Conservation (phyloP, 2,329 filamentous ascomycete genomes). For the Davidsoniella australis region DNA sequence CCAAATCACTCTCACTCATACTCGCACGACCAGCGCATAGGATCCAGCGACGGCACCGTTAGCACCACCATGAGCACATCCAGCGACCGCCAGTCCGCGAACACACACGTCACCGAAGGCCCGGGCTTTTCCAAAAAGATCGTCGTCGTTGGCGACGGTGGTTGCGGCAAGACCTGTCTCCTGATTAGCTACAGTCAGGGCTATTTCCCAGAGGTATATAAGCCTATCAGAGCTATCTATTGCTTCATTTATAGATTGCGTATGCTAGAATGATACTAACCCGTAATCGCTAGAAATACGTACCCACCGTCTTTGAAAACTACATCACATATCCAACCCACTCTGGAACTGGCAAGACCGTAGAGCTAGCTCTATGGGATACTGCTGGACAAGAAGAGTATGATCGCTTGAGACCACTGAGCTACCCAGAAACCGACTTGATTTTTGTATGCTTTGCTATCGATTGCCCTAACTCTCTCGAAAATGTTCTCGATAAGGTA, state of each 20-base stretch:
- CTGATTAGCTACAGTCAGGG: conserved; percentile 98
- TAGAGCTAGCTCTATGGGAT: conserved; percentile 95
- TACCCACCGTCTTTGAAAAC: conserved; percentile 97
- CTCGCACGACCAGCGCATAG: conserved; percentile 32
- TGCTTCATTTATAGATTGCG: not conserved
- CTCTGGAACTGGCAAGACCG: conserved; percentile 72
- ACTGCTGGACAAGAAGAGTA: conserved; percentile 98
- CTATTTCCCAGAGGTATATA: conserved; percentile 68
- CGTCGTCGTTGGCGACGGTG: conserved; percentile 88
- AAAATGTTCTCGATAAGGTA: conserved; percentile 99
- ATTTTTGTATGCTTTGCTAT: conserved; percentile 99
- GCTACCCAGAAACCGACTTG: conserved; percentile 93
- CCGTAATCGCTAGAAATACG: conserved; percentile 67
- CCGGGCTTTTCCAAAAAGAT: conserved; percentile 98
- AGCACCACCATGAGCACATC: conserved; percentile 68
- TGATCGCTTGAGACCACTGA: conserved; percentile 83
- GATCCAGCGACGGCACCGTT: conserved; percentile 78
- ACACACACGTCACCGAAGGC: conserved; percentile 74
- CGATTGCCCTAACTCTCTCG: conserved; percentile 92
- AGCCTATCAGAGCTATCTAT: not conserved
- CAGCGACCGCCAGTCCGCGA: conserved; percentile 58
- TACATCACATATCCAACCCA: conserved; percentile 97
- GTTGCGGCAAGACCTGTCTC: conserved; percentile 95
- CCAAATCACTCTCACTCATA: conserved; percentile 18
- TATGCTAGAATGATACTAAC: not conserved